phyloP scores from a whole-genome alignment of 805 yeast genomes.

The Helenozyma baotianmanensis region DNA sequence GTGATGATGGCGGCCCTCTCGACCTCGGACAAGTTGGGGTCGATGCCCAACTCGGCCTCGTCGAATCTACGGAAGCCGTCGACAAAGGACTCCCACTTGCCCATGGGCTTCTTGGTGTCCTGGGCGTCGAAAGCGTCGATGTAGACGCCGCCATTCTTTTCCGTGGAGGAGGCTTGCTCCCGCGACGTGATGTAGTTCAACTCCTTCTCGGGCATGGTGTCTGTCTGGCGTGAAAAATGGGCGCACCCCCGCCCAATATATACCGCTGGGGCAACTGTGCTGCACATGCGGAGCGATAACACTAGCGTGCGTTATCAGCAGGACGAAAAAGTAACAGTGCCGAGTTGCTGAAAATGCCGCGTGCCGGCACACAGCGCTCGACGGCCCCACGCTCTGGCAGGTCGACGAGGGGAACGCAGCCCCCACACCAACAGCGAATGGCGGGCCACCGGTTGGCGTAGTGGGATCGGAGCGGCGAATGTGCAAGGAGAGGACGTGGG shows the following conservation, averaged over 20 bases:
- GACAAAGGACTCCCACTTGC: conserved; percentile 15
- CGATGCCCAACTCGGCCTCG: conserved; percentile 37
- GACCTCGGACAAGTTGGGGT: conserved; percentile 34
- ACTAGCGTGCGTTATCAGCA: conserved; percentile 1
- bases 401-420: neutral
- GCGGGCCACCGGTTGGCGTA: too few species aligned
- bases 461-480: too few species aligned
- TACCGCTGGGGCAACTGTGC: too few species aligned
- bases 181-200: conserved; percentile 36
- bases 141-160: conserved; percentile 36
- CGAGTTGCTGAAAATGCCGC: neutral
- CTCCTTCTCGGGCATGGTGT: conserved; percentile 37
- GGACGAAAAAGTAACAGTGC: neutral
- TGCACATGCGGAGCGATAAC: too few species aligned
- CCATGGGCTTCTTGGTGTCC: conserved; percentile 12
- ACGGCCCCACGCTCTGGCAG: neutral
- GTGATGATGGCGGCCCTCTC: conserved; percentile 46
- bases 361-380: neutral
- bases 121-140: conserved; percentile 27
- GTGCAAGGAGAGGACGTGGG: too few species aligned
- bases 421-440: too few species aligned
- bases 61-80: conserved; percentile 33
- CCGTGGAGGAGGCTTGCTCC: conserved; percentile 27
- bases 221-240: neutral
- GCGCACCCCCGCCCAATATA: too few species aligned